Base-by-base conservation (phyloP, 192 early-diverging fungal species). In the Coemansia sp. region DNA sequence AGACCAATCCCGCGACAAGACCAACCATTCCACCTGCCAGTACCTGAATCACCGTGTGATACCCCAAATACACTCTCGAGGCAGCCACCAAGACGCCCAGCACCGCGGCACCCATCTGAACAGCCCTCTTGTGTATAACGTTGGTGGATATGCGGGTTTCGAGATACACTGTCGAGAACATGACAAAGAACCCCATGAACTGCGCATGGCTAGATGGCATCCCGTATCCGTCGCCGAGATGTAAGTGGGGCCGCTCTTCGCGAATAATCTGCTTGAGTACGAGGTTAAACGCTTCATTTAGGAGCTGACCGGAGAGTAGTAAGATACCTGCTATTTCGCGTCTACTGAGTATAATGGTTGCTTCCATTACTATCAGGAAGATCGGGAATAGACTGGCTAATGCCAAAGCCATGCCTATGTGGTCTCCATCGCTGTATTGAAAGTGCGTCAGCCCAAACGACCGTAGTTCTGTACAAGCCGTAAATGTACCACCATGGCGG, bases 151-250 rank as follows among this genome's bases (percentile, higher is more conserved):
- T 46, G 0, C 39, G 73, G 4, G 26, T 26, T 30, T 76, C 67
- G 23, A 84, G 68, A 14, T 75, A 78, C 26, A 78, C 16, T 10
- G 46, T 32, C n/a, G 69, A 47, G 35, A 68, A 84, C 1, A 60
- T 17, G 13, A 52, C 67, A 67, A 78, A 78, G 38, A 73, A 84
- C 6, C 76, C 73, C 82, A 84, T 84, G 66, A 84, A 84, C 71
- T 84, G 82, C 35, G 82, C 57, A 21, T 84, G 82, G 35, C 82
- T 84, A 6, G 82, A 84, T 8, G 82, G 82, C 82, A 84, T 84
- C 32, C 82, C 82, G 62, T 76, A 84, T 14, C 82, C 82, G 55
- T 78, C 82, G 32, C 82, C 82, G 1, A 84, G 62, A 21, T 76
- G 69, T 44, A 44, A 6, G 44, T 75, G 46, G 7, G 82, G 82